Evolutionary conservation across 805 yeast species (phyloP), one percentile per base, ranked within the genome.

Genomic region (Yarrowia alimentaria): DNA sequence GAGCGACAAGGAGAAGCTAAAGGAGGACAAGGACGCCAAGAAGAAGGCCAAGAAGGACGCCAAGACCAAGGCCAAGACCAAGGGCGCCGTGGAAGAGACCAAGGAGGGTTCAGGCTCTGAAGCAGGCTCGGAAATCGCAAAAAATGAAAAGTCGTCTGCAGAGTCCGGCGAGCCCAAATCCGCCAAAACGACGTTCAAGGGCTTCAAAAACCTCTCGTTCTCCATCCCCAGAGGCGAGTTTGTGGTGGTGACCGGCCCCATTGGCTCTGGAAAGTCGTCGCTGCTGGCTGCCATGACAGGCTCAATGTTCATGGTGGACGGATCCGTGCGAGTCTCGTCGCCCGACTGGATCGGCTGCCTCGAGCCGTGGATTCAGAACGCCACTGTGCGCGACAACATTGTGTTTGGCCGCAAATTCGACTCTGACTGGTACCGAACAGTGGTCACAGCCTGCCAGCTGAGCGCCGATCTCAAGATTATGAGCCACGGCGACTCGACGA

Each of bases 261-360:
- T 87, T 60, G 95, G 95, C 2, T 74, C 87, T 3, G 95, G 96
- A 53, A 87, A 87, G 62, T 71, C 90, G 0, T 83, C 93, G 0
- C 67, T 88, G 19, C 68, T 87, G 42, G 73, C 72, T 57, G 89
- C 94, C 0, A 67, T 87, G 47, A 72, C 85, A 7, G 95, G 95
- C 0, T 74, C 77, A 30, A 85, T 87, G 87, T 70, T 72, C 13
- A 75, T 75, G 57, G 66, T 65, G 0, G 33, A 59, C 0, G 95
- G 95, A 31, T 49, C 61, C 0, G 70, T 83, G 3, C 64, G 66
- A 28, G 68, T 79, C 5, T 72, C 73, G 56, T 90, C 91, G 1
- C 5, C 25, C 2, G 67, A 59, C 58, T 75, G 76, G 16, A 64
- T 74, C 11, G 64, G 71, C 52, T 77, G 81, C 54, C 85, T 90